phyloP scores from a whole-genome alignment of 331 rosid species.

The Rosa hybrid region DNA sequence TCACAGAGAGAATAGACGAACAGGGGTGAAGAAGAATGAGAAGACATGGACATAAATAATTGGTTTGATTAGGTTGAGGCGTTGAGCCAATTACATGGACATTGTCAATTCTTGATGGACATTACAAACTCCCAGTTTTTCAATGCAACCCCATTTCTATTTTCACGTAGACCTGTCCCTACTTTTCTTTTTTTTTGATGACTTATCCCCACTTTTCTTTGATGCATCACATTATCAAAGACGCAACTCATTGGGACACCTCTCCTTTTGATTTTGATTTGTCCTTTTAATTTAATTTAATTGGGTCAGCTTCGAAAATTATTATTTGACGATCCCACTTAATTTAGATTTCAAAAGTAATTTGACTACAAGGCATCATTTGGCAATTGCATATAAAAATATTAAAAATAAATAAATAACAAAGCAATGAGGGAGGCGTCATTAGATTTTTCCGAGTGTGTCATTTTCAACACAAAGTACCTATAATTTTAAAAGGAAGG shows the following conservation, averaged over 20 bases:
- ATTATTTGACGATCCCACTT: not conserved
- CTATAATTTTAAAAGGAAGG: too few species aligned
- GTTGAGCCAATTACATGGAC: not conserved
- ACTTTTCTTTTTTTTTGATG: not conserved
- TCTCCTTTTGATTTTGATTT: not conserved
- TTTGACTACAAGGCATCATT: not conserved
- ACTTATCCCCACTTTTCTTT: not conserved
- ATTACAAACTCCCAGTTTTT: not conserved
- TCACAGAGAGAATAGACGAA: not conserved
- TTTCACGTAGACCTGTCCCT: not conserved
- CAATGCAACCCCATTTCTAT: not conserved
- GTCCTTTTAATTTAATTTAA: not conserved
- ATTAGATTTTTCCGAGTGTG: not conserved
- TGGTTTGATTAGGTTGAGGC: not conserved
- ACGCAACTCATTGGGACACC: not conserved
- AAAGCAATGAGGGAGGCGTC: too few species aligned
- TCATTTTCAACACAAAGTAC: too few species aligned
- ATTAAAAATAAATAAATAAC: too few species aligned
- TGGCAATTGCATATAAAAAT: not conserved
- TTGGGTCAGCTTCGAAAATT: not conserved
- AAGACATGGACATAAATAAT: conserved; percentile 20
- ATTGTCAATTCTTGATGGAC: not conserved
- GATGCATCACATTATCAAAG: not conserved
- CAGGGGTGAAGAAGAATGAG: not conserved
- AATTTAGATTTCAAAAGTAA: not conserved